Conservation (phyloP, 1,139 yeast genomes). For the Meyerozyma elateridarum region DNA sequence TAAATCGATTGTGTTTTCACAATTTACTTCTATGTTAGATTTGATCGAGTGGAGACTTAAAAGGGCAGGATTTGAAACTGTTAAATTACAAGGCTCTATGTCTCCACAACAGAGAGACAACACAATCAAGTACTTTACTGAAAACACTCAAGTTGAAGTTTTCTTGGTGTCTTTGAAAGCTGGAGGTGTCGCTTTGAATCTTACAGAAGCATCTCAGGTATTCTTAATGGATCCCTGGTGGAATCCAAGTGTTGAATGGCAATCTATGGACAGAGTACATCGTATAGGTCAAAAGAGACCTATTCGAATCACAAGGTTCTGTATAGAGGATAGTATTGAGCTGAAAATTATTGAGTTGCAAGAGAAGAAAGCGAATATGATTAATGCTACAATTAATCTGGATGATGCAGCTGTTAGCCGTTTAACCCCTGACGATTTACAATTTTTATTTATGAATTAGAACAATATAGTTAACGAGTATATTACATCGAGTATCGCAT, state of each 20-base stretch:
- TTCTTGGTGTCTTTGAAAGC: slow-evolving; percentile 93
- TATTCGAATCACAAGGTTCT: slow-evolving; percentile 85
- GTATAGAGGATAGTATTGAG: slow-evolving; percentile 95
- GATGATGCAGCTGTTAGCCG: slow-evolving; percentile 88
- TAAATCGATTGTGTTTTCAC: slow-evolving; percentile 93
- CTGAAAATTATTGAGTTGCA: slow-evolving; percentile 92
- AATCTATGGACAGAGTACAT: slow-evolving; percentile 96
- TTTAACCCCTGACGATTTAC: slow-evolving; percentile 89
- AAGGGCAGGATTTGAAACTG: slow-evolving; percentile 92
- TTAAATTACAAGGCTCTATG: slow-evolving; percentile 93
- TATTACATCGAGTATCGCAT: too few species aligned
- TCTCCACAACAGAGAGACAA: slow-evolving; percentile 92
- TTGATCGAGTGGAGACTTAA: slow-evolving; percentile 91
- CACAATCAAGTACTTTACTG: slow-evolving; percentile 87
- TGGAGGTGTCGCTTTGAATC: slow-evolving; percentile 95
- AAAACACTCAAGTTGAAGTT: slow-evolving; percentile 85
- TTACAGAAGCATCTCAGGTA: slow-evolving; percentile 96
- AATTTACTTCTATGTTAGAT: slow-evolving; percentile 94
- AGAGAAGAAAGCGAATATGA: slow-evolving; percentile 97
- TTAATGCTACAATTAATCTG: slow-evolving; percentile 87
- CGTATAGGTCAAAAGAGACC: slow-evolving; percentile 96
- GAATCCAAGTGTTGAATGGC: slow-evolving; percentile 99
- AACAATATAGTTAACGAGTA: too few species aligned
- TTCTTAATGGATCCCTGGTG: slow-evolving; percentile 98
- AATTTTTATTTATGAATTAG: slow-evolving; percentile 79